Evolutionary conservation across 345 rosid species (phyloP).

Genomic region (Pugionium cornutum): DNA sequence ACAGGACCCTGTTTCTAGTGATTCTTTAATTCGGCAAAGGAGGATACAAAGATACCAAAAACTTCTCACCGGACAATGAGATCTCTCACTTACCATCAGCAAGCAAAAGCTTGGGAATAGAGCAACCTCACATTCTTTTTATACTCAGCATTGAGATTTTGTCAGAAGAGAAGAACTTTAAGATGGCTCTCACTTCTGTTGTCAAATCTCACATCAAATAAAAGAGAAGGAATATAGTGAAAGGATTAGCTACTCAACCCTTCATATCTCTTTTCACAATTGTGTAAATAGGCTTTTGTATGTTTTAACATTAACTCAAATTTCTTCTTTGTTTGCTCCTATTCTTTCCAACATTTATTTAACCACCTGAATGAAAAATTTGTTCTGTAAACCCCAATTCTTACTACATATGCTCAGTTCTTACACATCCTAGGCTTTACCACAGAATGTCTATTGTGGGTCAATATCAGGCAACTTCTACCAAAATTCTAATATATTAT

Average conservation of each 20-base stretch:
- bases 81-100: slow-evolving; percentile 16
- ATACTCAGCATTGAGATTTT: slow-evolving; percentile 27
- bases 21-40: slow-evolving; percentile 44
- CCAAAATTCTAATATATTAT: too few species aligned
- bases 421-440: neutral
- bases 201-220: slow-evolving; percentile 14
- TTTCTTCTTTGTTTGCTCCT: slow-evolving; percentile 19
- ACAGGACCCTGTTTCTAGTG: slow-evolving; percentile 35
- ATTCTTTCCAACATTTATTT: slow-evolving; percentile 35
- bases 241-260: slow-evolving; percentile 21
- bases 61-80: slow-evolving; percentile 31
- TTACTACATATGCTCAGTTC: slow-evolving; percentile 20
- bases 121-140: slow-evolving; percentile 19
- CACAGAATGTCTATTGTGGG: too few species aligned
- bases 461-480: too few species aligned
- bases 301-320: slow-evolving; percentile 34
- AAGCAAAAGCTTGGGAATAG: slow-evolving; percentile 4
- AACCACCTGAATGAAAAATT: slow-evolving; percentile 31
- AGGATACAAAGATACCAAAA: slow-evolving; percentile 53
- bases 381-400: slow-evolving; percentile 24
- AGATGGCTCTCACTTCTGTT: slow-evolving; percentile 22
- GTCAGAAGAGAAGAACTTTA: slow-evolving; percentile 20
- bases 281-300: slow-evolving; percentile 35
- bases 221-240: slow-evolving; percentile 3
- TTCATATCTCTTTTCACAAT: neutral